Percentiles rank a stretch among this genome's conserved stretches.
Evolutionary conservation across 768 basidiomycete species (phyloP).

Genomic region (Calocybe gangraenosa): DNA sequence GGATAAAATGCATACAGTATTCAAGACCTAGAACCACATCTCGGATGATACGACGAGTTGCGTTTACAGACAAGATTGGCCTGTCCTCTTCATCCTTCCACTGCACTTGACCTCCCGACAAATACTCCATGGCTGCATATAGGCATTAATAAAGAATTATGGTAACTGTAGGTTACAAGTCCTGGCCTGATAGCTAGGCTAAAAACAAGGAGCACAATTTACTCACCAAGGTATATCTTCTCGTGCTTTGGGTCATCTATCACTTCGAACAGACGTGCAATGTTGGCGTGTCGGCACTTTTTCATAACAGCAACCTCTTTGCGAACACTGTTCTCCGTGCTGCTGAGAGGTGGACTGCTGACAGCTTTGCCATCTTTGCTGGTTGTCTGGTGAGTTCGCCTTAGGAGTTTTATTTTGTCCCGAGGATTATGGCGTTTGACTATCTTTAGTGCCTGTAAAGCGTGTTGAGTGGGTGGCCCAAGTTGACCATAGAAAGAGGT

Average conservation of each 20-base stretch:
- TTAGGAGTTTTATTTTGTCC: slow-evolving; percentile 56
- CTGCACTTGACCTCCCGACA: slow-evolving; percentile 91
- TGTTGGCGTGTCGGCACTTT: slow-evolving; percentile 73
- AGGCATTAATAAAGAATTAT: slow-evolving; percentile 3
- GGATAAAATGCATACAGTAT: slow-evolving; percentile 63
- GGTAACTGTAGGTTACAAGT: slow-evolving; percentile 6
- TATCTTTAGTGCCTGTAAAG: slow-evolving; percentile 61
- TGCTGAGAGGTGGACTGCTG: slow-evolving; percentile 43
- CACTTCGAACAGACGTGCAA: slow-evolving; percentile 81
- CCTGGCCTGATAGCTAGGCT: slow-evolving; percentile 50
- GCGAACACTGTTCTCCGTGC: slow-evolving; percentile 70
- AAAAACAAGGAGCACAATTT: slow-evolving; percentile 3
- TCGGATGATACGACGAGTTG: slow-evolving; percentile 83
- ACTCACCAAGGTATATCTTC: slow-evolving; percentile 90
- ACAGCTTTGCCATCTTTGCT: slow-evolving; percentile 14
- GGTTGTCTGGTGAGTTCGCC: slow-evolving; percentile 34
- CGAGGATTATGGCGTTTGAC: slow-evolving; percentile 62
- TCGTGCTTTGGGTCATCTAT: slow-evolving; percentile 82
- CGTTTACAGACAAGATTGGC: slow-evolving; percentile 79
- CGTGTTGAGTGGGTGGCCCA: background rate
- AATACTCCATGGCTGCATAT: slow-evolving; percentile 86
- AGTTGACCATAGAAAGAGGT: slow-evolving; percentile 1
- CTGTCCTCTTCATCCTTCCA: slow-evolving; percentile 66
- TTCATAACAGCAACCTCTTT: slow-evolving; percentile 93
- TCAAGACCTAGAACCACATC: slow-evolving; percentile 94